These are phyloP conservation scores for Metschnikowia noctiluminum DNA, from an alignment of 805 yeast species.

Conservation along the genomic window DNA sequence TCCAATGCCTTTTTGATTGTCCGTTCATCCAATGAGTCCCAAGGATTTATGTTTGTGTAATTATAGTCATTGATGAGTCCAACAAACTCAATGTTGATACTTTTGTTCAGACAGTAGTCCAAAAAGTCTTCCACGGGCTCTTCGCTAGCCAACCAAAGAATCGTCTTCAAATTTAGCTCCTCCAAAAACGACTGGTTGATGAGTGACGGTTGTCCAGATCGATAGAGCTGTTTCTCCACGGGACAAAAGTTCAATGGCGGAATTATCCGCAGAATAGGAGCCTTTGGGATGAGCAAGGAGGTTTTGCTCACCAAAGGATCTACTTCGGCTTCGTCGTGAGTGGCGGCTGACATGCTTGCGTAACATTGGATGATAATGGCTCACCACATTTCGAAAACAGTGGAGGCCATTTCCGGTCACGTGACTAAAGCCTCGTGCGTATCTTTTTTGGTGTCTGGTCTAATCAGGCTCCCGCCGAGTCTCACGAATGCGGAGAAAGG, in stretches of 20 bases:
- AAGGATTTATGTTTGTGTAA: slow-evolving; percentile 67
- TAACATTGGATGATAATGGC: neutral
- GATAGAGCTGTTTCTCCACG: slow-evolving; percentile 79
- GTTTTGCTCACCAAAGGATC: slow-evolving; percentile 12
- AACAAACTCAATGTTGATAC: slow-evolving; percentile 76
- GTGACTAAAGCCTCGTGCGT: neutral
- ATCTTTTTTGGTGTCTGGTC: neutral
- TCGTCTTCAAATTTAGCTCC: slow-evolving; percentile 69
- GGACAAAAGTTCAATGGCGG: slow-evolving; percentile 97
- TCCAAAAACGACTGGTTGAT: slow-evolving; percentile 83
- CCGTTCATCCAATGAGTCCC: slow-evolving; percentile 90
- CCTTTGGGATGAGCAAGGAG: slow-evolving; percentile 28
- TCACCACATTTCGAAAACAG: neutral
- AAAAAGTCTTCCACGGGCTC: slow-evolving; percentile 89
- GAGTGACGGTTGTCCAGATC: slow-evolving; percentile 95
- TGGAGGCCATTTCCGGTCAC: neutral
- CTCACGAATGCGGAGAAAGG: too few relatives aligned
- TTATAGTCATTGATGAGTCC: slow-evolving; percentile 68
- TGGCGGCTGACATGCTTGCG: slow-evolving; percentile 7
- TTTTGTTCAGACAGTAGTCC: slow-evolving; percentile 71
- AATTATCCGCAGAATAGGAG: slow-evolving; percentile 67
- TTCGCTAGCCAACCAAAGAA: slow-evolving; percentile 92
- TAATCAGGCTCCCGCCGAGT: too few relatives aligned
- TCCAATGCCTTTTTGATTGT: slow-evolving; percentile 78
- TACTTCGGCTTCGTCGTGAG: slow-evolving; percentile 6